A percentile compares a stretch with the other conserved stretches of the same genome.
Conservation (phyloP, 257 asterid species). For the Osmanthus fragrans region DNA sequence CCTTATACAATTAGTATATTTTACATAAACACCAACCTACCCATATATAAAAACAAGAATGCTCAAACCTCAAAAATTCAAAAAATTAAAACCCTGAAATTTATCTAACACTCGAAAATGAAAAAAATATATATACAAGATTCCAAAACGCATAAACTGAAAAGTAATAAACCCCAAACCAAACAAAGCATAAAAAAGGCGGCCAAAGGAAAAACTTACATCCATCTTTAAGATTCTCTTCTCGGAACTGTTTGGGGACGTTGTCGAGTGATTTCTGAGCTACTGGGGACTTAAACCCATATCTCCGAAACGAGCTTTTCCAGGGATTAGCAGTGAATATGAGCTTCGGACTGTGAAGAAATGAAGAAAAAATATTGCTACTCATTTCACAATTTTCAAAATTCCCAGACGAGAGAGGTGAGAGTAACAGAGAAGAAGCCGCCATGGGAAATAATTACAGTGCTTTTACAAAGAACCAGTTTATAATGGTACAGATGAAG, state of each 20-base stretch:
- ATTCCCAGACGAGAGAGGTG: constrained; percentile 48
- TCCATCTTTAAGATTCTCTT: constrained; percentile 87
- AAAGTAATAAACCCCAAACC: not conserved
- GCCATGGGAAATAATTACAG: constrained; percentile 49
- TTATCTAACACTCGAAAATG: not conserved
- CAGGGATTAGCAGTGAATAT: constrained; percentile 40
- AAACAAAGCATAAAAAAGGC: not conserved
- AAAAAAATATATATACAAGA: not conserved
- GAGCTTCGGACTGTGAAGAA: constrained; percentile 46
- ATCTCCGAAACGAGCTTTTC: constrained; percentile 38
- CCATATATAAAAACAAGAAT: not conserved
- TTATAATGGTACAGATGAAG: not conserved
- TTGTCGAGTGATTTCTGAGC: constrained; percentile 61
- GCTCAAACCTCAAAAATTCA: not conserved
- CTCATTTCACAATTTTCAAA: constrained; percentile 40
- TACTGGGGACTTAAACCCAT: constrained; percentile 50
- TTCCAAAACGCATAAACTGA: not conserved
- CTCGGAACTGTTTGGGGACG: constrained; percentile 82
- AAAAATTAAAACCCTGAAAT: constrained; percentile 3
- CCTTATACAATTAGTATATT: not conserved
- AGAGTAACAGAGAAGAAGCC: constrained; percentile 62
- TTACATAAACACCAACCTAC: not conserved
- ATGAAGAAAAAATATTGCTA: constrained; percentile 30
- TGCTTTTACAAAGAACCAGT: not conserved
- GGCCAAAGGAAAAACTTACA: constrained; percentile 39